phyloP scores from a whole-genome alignment of 2,329 filamentous ascomycete species.

The Colletotrichum tanaceti region DNA sequence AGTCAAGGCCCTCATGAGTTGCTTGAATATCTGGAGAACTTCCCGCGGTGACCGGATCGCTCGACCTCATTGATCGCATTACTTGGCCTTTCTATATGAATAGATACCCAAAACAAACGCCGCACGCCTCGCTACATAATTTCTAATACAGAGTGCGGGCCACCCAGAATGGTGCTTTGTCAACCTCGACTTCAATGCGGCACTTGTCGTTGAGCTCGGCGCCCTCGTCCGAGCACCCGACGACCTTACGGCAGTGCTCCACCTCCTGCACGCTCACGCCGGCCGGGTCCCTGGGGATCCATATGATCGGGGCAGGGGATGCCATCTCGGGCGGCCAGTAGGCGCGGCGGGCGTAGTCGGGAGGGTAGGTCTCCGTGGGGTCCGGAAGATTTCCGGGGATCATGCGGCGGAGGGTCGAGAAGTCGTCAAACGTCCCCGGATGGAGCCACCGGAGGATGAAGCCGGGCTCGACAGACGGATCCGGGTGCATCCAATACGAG shows the following conservation, averaged over 20 bases:
- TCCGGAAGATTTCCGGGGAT: constrained; percentile 44
- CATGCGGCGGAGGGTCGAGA: constrained; percentile 56
- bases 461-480: constrained; percentile 52
- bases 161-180: constrained; percentile 41
- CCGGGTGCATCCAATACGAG: constrained; percentile 46
- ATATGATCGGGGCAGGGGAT: constrained; percentile 71
- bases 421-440: constrained; percentile 81
- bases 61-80: background rate
- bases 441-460: constrained; percentile 77
- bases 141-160: constrained; percentile 34
- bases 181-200: constrained; percentile 30
- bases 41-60: background rate
- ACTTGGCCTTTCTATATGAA: background rate
- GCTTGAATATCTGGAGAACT: no score
- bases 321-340: constrained; percentile 79
- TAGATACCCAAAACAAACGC: background rate
- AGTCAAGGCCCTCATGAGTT: background rate
- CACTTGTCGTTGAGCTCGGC: constrained; percentile 75
- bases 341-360: constrained; percentile 70
- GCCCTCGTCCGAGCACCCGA: constrained; percentile 79
- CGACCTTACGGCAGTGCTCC: constrained; percentile 66
- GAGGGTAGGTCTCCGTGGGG: constrained; percentile 57
- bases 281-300: constrained; percentile 78
- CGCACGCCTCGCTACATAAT: constrained; percentile 3
- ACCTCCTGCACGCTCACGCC: constrained; percentile 80